Evolutionary conservation across 495 filamentous ascomycete genomes (phyloP).

Genomic region (Thozetella sp.): DNA sequence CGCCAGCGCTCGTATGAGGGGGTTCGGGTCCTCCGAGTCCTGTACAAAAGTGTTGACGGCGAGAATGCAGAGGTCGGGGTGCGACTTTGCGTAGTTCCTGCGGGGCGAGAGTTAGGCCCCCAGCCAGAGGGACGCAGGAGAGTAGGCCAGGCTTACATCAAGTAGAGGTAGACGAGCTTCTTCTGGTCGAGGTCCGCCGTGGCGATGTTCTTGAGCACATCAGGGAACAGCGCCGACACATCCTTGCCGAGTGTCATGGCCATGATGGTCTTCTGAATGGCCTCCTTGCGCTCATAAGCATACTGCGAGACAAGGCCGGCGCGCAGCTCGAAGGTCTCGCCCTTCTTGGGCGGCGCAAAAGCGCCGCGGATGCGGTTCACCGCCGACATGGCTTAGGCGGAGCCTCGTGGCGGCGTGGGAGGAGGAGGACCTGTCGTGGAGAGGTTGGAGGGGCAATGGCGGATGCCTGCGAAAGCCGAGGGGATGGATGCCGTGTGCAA

Average conservation of each 20-base stretch:
- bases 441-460: constrained; percentile 8
- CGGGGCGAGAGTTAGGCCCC: constrained; percentile 16
- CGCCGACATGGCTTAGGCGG: constrained; percentile 62
- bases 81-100: constrained; percentile 99
- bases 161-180: constrained; percentile 98
- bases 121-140: not conserved
- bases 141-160: constrained; percentile 70
- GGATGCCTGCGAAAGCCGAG: constrained; percentile 6
- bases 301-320: constrained; percentile 98
- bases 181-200: constrained; percentile 96
- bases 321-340: constrained; percentile 97
- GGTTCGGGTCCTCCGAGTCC: constrained; percentile 98
- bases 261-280: constrained; percentile 99
- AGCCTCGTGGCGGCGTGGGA: not conserved
- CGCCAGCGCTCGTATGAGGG: constrained; percentile 89
- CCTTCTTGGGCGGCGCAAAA: constrained; percentile 89
- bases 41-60: constrained; percentile 99
- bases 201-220: constrained; percentile 98
- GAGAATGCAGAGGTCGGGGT: constrained; percentile 98
- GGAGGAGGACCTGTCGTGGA: constrained; percentile 10
- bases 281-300: constrained; percentile 98
- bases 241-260: constrained; percentile 99
- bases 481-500: not conserved
- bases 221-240: constrained; percentile 95
- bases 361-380: constrained; percentile 95